phyloP scores from a whole-genome alignment of 2,329 filamentous ascomycete genomes.

The Monilinia vaccinii-corymbosi region DNA sequence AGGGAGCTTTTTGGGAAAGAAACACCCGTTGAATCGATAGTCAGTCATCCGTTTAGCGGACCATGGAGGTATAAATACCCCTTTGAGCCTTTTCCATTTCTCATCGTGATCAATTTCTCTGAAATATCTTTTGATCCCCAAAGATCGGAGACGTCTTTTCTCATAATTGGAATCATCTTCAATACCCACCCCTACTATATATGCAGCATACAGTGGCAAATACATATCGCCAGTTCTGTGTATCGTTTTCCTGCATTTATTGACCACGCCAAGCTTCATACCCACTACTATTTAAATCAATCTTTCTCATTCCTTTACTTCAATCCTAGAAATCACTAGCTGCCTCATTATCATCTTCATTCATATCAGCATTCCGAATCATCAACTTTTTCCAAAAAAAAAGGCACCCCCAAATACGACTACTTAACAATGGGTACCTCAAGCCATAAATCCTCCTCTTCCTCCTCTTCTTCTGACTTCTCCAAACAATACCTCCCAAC shows the following conservation, averaged over 20 bases:
- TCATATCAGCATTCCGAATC: neutral
- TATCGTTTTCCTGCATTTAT: neutral
- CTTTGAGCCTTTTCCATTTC: neutral
- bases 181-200: neutral
- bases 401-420: neutral
- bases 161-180: neutral
- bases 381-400: neutral
- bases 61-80: neutral
- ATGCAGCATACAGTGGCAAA: neutral
- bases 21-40: neutral
- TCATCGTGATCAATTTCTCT: neutral
- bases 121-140: neutral
- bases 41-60: neutral
- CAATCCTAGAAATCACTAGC: neutral
- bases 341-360: neutral
- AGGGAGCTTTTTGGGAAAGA: neutral
- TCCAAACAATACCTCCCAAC: neutral
- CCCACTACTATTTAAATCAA: neutral
- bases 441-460: neutral
- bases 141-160: neutral
- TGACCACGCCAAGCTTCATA: neutral
- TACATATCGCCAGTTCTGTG: neutral
- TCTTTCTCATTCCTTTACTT: neutral
- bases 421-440: neutral
- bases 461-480: neutral